These are phyloP conservation scores for Cladophialophora immunda DNA, from an alignment of 2,329 filamentous ascomycete species.

Conservation along the genomic window DNA sequence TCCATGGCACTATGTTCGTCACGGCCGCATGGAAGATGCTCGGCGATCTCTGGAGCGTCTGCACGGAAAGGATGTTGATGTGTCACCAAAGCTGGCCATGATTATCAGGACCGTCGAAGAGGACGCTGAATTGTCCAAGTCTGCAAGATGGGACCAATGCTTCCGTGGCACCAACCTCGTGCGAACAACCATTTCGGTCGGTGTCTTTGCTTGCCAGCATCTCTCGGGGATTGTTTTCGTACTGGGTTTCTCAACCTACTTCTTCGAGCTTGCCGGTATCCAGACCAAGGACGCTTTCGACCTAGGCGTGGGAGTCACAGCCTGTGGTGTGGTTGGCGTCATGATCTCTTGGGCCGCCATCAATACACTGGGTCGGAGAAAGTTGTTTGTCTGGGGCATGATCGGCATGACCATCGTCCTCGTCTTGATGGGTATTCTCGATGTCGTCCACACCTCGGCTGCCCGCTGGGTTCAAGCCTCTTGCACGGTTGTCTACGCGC, in stretches of 20 bases:
- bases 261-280: slow-evolving; percentile 53
- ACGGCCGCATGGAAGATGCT: slow-evolving; percentile 47
- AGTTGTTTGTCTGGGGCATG: slow-evolving; percentile 47
- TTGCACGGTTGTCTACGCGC: slow-evolving; percentile 50
- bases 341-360: slow-evolving; percentile 48
- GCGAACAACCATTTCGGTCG: slow-evolving; percentile 55
- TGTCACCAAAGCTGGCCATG: slow-evolving; percentile 49
- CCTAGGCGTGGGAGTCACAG: slow-evolving; percentile 51
- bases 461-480: slow-evolving; percentile 49
- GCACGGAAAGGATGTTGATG: slow-evolving; percentile 50
- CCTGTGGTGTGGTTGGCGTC: slow-evolving; percentile 51
- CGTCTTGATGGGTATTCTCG: slow-evolving; percentile 53
- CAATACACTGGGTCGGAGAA: slow-evolving; percentile 47
- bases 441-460: slow-evolving; percentile 47
- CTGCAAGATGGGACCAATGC: slow-evolving; percentile 48
- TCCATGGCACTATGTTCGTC: slow-evolving; percentile 51
- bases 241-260: slow-evolving; percentile 56
- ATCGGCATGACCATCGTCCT: slow-evolving; percentile 44
- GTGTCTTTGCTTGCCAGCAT: slow-evolving; percentile 55
- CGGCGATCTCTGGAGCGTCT: slow-evolving; percentile 47
- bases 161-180: slow-evolving; percentile 53
- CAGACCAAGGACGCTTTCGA: slow-evolving; percentile 49
- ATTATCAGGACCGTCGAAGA: slow-evolving; percentile 53
- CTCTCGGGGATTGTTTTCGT: slow-evolving; percentile 55
- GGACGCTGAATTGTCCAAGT: slow-evolving; percentile 49